Percentiles rank a stretch among this genome's conserved stretches.
Conservation (phyloP, 345 rosid genomes). For the Erodium maritimum region DNA sequence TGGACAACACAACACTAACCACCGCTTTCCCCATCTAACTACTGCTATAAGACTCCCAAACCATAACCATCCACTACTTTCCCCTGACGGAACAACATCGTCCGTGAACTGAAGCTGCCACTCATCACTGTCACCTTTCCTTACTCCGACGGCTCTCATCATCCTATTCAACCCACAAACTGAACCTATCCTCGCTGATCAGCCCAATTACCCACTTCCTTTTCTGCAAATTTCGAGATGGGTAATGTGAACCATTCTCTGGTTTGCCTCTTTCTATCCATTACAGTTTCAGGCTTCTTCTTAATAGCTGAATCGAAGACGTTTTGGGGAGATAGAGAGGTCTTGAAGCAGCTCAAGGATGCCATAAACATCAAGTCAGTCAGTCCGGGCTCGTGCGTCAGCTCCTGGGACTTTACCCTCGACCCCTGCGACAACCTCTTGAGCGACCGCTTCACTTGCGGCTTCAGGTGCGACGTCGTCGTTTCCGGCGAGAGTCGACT, state of each 20-base stretch:
- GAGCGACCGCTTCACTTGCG: conserved; percentile 70
- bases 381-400: conserved; percentile 64
- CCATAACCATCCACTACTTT: background rate
- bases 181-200: too few relatives aligned
- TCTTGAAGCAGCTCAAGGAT: conserved; percentile 38
- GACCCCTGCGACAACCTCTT: conserved; percentile 78
- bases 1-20: too few relatives aligned
- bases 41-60: too few relatives aligned
- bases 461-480: conserved; percentile 63
- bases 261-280: background rate
- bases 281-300: background rate
- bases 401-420: conserved; percentile 70
- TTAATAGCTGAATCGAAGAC: conserved; percentile 32
- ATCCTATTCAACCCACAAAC: too few relatives aligned
- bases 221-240: background rate
- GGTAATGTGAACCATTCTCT: background rate
- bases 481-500: conserved; percentile 42
- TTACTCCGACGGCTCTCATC: background rate
- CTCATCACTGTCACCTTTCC: too few relatives aligned
- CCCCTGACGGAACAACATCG: too few relatives aligned
- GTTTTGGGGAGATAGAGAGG: conserved; percentile 39
- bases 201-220: too few relatives aligned
- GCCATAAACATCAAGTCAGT: conserved; percentile 35
- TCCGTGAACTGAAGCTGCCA: too few relatives aligned
- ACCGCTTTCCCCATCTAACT: too few relatives aligned